phyloP scores from a whole-genome alignment of 2,329 filamentous ascomycete genomes.

The Hypoxylon sp. region DNA sequence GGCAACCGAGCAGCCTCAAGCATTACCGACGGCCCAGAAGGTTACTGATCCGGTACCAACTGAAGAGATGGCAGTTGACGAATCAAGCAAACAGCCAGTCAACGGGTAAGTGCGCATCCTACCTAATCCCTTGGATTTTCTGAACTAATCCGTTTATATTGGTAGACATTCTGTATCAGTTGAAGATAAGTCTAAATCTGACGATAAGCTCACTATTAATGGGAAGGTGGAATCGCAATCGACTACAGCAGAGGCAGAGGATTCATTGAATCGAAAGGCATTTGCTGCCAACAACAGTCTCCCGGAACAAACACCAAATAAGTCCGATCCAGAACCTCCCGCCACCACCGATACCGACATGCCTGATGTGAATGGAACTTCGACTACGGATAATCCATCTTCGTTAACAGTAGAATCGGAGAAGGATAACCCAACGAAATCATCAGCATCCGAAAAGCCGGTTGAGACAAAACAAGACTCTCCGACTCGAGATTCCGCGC shows the following conservation, averaged over 20 bases:
- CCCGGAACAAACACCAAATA: constrained; percentile 36
- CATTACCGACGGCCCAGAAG: constrained; percentile 47
- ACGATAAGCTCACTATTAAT: constrained; percentile 45
- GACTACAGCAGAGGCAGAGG: constrained; percentile 30
- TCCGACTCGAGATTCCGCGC: constrained; percentile 25
- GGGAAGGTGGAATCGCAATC: constrained; percentile 42
- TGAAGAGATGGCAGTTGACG: constrained; percentile 65
- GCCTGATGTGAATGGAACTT: constrained; percentile 42
- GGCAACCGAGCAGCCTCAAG: constrained; percentile 54
- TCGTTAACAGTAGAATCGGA: constrained; percentile 6
- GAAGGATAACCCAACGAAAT: constrained; percentile 4
- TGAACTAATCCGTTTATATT: not conserved
- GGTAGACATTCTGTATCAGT: constrained; percentile 46
- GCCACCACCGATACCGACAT: constrained; percentile 37
- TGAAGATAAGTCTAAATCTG: constrained; percentile 37
- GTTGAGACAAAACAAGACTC: constrained; percentile 8
- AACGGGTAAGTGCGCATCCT: constrained; percentile 69
- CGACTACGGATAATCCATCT: constrained; percentile 17
- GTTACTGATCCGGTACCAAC: constrained; percentile 28
- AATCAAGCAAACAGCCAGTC: constrained; percentile 57
- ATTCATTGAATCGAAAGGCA: constrained; percentile 45
- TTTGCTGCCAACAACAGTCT: constrained; percentile 46
- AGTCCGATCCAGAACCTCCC: constrained; percentile 27
- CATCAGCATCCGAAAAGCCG: constrained; percentile 16
- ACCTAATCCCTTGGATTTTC: not conserved